Conservation (phyloP, 2,329 filamentous ascomycete species). For the Trichoderma harzianum region DNA sequence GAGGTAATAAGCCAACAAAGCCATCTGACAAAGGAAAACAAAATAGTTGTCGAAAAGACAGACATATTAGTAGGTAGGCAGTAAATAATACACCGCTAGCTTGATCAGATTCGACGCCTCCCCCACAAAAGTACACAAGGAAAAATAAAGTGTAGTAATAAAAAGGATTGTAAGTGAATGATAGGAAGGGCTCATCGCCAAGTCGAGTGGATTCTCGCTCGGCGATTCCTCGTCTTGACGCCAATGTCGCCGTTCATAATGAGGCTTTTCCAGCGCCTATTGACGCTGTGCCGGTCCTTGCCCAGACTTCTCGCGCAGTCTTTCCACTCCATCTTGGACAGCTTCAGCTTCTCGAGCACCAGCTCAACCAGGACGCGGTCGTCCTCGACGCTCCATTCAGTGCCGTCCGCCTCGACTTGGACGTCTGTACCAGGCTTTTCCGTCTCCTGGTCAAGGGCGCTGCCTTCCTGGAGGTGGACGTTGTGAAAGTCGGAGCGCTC, state of each 20-base stretch:
- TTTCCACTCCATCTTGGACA: conserved; percentile 64
- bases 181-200: conserved; percentile 42
- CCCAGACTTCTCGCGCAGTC: conserved; percentile 63
- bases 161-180: background rate
- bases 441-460: conserved; percentile 27
- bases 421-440: conserved; percentile 35
- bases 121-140: background rate
- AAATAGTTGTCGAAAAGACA: conserved; percentile 1
- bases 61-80: background rate
- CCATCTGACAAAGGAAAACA: background rate
- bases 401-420: conserved; percentile 44
- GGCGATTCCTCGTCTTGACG: conserved; percentile 46
- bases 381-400: conserved; percentile 60
- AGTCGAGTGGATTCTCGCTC: conserved; percentile 51
- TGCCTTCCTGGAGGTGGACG: conserved; percentile 38
- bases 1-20: background rate
- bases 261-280: conserved; percentile 61
- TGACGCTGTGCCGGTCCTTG: conserved; percentile 55
- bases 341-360: conserved; percentile 62
- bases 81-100: conserved; percentile 11
- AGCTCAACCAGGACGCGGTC: conserved; percentile 65
- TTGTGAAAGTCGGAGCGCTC: conserved; percentile 57
- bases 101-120: background rate
- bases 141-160: conserved; percentile 6
- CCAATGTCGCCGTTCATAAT: conserved; percentile 58